Evolutionary conservation across 345 rosid species (phyloP), one percentile per base, ranked within the genome.

Genomic region (Populus simonii): DNA sequence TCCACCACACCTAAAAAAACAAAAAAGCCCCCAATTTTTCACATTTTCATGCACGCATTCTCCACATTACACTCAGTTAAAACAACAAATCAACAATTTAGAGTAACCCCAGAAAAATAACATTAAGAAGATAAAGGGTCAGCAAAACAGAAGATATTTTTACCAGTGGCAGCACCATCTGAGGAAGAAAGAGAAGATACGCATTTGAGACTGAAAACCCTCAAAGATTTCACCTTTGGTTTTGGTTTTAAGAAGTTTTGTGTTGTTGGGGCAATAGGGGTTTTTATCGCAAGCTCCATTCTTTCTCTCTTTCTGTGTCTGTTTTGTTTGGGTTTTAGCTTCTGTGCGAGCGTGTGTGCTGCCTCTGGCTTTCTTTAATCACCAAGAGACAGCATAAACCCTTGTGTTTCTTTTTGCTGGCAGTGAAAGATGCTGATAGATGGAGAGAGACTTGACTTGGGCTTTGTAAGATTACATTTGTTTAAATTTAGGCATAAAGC

Each of bases 101-200:
- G 20, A 13, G 63, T 8, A 6, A 16, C 8, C 57, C 43, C 63
- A n/a, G 55, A 6, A n/a, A 72, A 38, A 25, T 11, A n/a, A 8
- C 18, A 53, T 33, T 25, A 23, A 45, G 8, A 33, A 55, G n/a
- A 5, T 9, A 38, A 63, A 72, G 36, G 35, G 63, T 7, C 38
- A 18, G 35, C 22, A 22, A 41, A 6, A 5, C 5, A 29, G 62
- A n/a, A 29, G 33, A 66, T 13, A 13, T 25, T 7, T 38, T 68
- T 86, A 92, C 98, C 93, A 23, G 89, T 70, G 79, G 89, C 75
- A 66, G 89, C 79, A 41, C 76, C 86, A 38, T 81, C 81, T 9
- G 91, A 71, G 49, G 87, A 71, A 75, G 85, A 81, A 43, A 87
- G 79, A 39, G 90, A 74, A 66, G 86, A 82, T 15, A 90, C 87